Evolutionary conservation across 2,329 filamentous ascomycete species (phyloP).

Genomic region (Teratosphaeriaceae sp.): DNA sequence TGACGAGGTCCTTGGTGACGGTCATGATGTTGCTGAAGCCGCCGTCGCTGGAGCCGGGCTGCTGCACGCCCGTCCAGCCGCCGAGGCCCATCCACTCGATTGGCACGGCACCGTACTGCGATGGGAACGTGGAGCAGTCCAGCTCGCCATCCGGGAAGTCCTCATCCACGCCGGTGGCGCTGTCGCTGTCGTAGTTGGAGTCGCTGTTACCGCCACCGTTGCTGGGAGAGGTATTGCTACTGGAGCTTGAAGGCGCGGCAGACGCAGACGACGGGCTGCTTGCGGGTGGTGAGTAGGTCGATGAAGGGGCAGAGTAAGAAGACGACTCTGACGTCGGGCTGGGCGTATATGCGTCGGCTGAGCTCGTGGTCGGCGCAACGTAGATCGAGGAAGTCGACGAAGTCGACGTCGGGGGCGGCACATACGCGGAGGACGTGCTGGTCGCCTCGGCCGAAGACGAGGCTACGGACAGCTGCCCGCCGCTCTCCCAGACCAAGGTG

Average conservation of each 20-base stretch:
- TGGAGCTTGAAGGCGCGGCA: slow-evolving; percentile 11
- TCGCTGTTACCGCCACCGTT: slow-evolving; percentile 12
- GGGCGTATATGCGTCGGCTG: background rate
- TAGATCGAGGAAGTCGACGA: slow-evolving; percentile 4
- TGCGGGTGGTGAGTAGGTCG: background rate
- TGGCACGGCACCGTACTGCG: slow-evolving; percentile 68
- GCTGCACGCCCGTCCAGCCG: slow-evolving; percentile 77
- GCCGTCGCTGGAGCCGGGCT: slow-evolving; percentile 21
- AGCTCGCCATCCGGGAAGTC: slow-evolving; percentile 72
- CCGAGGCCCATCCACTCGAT: slow-evolving; percentile 61
- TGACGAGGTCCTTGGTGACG: slow-evolving; percentile 55
- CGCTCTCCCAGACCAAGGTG: slow-evolving; percentile 56
- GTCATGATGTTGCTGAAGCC: slow-evolving; percentile 51
- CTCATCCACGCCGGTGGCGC: slow-evolving; percentile 51
- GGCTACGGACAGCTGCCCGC: slow-evolving; percentile 21
- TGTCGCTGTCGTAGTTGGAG: slow-evolving; percentile 14
- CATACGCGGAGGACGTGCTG: slow-evolving; percentile 3
- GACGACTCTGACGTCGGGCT: background rate
- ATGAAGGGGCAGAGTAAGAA: too few species aligned
- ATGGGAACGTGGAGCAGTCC: slow-evolving; percentile 67
- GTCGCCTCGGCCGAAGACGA: slow-evolving; percentile 35
- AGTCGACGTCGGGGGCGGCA: slow-evolving; percentile 5
- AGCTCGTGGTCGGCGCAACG: slow-evolving; percentile 5
- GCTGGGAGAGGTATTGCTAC: slow-evolving; percentile 15
- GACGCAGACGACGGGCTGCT: slow-evolving; percentile 1